These are phyloP conservation scores for Ochromonas danica DNA, from an alignment of 108 stramenopile genomes.

Conservation along the genomic window DNA sequence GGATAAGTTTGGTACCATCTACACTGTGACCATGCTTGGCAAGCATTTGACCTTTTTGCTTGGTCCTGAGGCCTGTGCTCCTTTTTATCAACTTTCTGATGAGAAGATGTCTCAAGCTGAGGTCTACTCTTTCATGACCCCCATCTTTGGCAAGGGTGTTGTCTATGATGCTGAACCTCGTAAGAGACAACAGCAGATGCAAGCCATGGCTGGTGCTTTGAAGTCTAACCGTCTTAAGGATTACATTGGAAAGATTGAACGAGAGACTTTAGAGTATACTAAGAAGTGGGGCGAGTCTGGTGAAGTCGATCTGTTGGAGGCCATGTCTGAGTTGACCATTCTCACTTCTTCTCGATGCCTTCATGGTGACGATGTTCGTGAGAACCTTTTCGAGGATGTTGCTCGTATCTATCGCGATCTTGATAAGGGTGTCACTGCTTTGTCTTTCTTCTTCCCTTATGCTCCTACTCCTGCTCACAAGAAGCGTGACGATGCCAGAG, in stretches of 20 bases:
- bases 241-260: constrained; percentile 91
- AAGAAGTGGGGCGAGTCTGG: constrained; percentile 63
- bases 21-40: constrained; percentile 84
- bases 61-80: constrained; percentile 88
- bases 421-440: constrained; percentile 93
- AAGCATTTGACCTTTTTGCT: constrained; percentile 92
- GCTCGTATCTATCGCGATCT: constrained; percentile 87
- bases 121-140: constrained; percentile 94
- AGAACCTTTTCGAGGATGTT: constrained; percentile 89
- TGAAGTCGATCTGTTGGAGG: constrained; percentile 78
- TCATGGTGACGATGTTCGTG: constrained; percentile 96
- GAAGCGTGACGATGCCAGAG: constrained; percentile 69
- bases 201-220: constrained; percentile 88
- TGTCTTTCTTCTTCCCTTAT: constrained; percentile 93
- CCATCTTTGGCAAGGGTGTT: constrained; percentile 81
- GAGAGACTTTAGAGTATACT: constrained; percentile 77
- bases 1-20: constrained; percentile 76
- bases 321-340: constrained; percentile 88
- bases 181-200: constrained; percentile 92
- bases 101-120: constrained; percentile 87
- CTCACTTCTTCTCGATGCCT: constrained; percentile 90
- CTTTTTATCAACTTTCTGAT: constrained; percentile 90
- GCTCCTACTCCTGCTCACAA: constrained; percentile 83
- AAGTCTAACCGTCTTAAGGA: constrained; percentile 79
- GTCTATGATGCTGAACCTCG: constrained; percentile 93